Evolutionary conservation across 306 rosid species (phyloP), one percentile per base, ranked within the genome.

Genomic region (Arachis stenosperma): DNA sequence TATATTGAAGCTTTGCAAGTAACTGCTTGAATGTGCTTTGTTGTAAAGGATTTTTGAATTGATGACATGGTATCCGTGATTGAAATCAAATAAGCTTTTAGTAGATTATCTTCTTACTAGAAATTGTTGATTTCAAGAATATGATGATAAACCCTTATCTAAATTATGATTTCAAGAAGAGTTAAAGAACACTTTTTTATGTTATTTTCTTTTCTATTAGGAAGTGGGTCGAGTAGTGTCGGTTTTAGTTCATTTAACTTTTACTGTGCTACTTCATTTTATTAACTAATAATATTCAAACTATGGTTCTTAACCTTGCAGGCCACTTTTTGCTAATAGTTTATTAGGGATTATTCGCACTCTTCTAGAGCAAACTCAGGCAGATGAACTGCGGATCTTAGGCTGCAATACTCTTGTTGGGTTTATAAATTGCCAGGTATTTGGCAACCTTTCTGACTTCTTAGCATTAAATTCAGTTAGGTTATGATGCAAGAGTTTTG

Each of bases 301-400:
- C 2, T 37, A 77, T 63, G 52, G 64, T 62, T 83, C 17, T 84
- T 64, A 75, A 78, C 78, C 69, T 79, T 88, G 81, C 91, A 94
- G 99, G 91, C 89, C 99, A 0, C 79, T 94, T 36, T 91, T 81
- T 87, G 92, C 96, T 8, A 82, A 84, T 73, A 94, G 96, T 80
- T 83, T 94, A 83, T 73, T 94, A 77, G 93, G 89, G 80, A 88
- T 94, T 80, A 80, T 92, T 71, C 90, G 90, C 68, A 82, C 82
- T 65, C 96, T 94, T 70, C 40, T 94, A 70, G 96, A 94, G 60
- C 97, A 94, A 78, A 85, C 85, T 75, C 90, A 85, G 7, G 86
- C 71, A 41, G 87, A 80, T 68, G 96, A 94, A 63, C 83, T 94
- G 89, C 88, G 63, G 85, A 85, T 88, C 84, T 76, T 90, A 65